These are phyloP conservation scores for Selenicereus undatus DNA, from an alignment of 148 eudicot genomes.

Conservation along the genomic window DNA sequence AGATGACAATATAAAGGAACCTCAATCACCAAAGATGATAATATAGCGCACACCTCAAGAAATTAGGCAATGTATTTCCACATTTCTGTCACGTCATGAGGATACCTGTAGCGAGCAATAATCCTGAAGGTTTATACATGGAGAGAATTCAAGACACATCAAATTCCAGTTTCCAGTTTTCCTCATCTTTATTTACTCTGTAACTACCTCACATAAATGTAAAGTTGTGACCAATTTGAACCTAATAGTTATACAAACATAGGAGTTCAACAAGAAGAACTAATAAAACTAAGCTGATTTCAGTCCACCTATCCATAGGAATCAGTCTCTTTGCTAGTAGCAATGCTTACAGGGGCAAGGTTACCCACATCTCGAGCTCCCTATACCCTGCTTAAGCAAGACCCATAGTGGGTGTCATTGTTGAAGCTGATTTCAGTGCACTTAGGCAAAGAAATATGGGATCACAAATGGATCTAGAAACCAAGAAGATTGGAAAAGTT, in stretches of 20 bases:
- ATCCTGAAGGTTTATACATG: constrained; percentile 2
- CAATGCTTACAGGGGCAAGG: no score
- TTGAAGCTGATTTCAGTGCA: no score
- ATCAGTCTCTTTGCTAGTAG: neutral
- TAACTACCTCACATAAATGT: constrained; percentile 4
- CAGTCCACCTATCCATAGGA: no score
- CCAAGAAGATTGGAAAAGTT: no score
- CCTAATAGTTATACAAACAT: neutral
- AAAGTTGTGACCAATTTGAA: neutral
- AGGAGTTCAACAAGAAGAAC: neutral
- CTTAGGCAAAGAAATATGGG: neutral
- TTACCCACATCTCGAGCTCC: no score
- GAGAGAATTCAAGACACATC: no score
- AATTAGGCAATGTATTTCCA: neutral
- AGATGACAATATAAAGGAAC: neutral
- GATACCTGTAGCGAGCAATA: neutral
- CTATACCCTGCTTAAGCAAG: no score
- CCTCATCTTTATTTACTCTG: no score
- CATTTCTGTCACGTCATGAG: neutral
- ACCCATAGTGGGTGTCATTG: no score
- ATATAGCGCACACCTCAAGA: neutral
- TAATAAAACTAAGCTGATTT: neutral
- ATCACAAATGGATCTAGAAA: neutral
- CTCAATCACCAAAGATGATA: neutral
- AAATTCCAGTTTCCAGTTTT: neutral